Evolutionary conservation across 352 stramenopile genomes (phyloP).

Genomic region (Globisporangium irregulare): DNA sequence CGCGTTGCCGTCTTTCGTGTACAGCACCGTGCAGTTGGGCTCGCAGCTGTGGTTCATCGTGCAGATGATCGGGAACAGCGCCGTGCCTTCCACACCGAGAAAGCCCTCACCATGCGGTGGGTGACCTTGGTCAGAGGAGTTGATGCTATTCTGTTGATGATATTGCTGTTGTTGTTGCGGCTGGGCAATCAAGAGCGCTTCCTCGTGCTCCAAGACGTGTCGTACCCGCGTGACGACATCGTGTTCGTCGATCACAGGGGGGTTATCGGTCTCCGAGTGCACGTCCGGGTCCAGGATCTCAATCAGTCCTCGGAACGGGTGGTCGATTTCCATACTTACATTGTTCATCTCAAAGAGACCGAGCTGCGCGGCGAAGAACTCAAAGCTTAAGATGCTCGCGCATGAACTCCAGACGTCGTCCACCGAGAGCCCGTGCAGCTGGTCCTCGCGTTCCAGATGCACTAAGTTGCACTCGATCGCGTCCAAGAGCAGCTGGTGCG

Average conservation of each 20-base stretch:
- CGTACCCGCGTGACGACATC: constrained; percentile 38
- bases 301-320: constrained; percentile 71
- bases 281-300: constrained; percentile 62
- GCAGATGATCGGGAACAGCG: constrained; percentile 90
- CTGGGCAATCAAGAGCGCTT: constrained; percentile 21
- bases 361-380: constrained; percentile 89
- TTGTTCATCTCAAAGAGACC: constrained; percentile 98
- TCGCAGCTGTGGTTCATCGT: constrained; percentile 98
- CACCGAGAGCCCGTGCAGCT: constrained; percentile 50
- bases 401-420: constrained; percentile 62
- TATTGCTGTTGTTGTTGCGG: constrained; percentile 30
- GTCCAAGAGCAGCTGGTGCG: constrained; percentile 61
- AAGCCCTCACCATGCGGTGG: constrained; percentile 68
- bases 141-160: constrained; percentile 39
- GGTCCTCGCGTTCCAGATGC: constrained; percentile 55
- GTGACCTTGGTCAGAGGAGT: constrained; percentile 5
- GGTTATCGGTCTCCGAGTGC: constrained; percentile 29
- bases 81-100: constrained; percentile 92
- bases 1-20: constrained; percentile 78
- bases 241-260: constrained; percentile 19
- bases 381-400: constrained; percentile 64
- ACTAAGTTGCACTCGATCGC: constrained; percentile 70
- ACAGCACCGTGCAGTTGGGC: constrained; percentile 91
- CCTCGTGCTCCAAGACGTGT: constrained; percentile 41
- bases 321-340: constrained; percentile 89